A percentile compares a stretch with the other conserved stretches of the same genome.
These are phyloP conservation scores for Alnus rubra DNA, from an alignment of 306 rosid species.

Conservation along the genomic window DNA sequence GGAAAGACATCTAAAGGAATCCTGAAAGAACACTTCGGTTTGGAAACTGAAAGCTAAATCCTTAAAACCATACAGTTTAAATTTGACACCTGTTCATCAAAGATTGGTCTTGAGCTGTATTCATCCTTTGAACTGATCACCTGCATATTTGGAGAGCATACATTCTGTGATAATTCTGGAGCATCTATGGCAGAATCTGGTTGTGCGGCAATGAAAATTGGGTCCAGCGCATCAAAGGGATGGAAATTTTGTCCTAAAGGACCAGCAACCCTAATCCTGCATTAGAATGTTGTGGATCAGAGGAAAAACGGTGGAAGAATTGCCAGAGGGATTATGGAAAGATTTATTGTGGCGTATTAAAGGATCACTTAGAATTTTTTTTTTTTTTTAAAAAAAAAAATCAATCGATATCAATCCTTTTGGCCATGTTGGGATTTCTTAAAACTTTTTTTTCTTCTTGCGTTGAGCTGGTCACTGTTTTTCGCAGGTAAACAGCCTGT, in stretches of 20 bases:
- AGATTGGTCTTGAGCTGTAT: constrained; percentile 7
- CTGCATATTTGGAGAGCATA: neutral
- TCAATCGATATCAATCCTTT: neutral
- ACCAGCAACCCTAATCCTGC: neutral
- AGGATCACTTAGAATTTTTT: neutral
- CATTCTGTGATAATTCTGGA: neutral
- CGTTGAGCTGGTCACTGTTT: neutral
- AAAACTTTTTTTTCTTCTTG: neutral
- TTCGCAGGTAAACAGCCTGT: neutral
- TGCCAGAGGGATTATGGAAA: neutral
- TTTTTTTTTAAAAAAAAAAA: neutral
- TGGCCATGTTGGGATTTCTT: neutral
- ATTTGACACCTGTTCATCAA: neutral
- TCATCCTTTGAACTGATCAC: neutral
- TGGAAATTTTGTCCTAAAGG: neutral
- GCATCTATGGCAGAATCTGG: neutral
- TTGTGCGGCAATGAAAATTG: neutral
- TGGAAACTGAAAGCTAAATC: constrained; percentile 41
- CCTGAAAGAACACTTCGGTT: constrained; percentile 54
- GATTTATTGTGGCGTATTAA: neutral
- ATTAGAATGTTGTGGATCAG: neutral
- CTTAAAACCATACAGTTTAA: constrained; percentile 9
- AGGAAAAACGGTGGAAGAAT: neutral
- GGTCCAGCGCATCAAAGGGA: neutral
- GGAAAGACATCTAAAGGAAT: constrained; percentile 48